Conservation (phyloP, 176 grass and related monocot species). For the barley (Hordeum vulgare) region MorexV3_pseudomolecules_assembly NC_058522.1:382628201-382628700, state of each 20-base stretch:
- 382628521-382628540: slow-evolving; percentile 16
- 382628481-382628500: slow-evolving; percentile 45
- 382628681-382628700: not conserved
- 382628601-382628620: not conserved
- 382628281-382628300: slow-evolving; percentile 25
- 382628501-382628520: slow-evolving; percentile 34
- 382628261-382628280: slow-evolving; percentile 40
- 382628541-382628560: slow-evolving; percentile 25
- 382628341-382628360: slow-evolving; percentile 20
- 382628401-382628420: slow-evolving; percentile 37
- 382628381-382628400: slow-evolving; percentile 40
- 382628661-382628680: not conserved
- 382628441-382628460: slow-evolving; percentile 38
- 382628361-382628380: slow-evolving; percentile 34
- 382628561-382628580: slow-evolving; percentile 25
- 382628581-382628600: not conserved
- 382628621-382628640: slow-evolving; percentile 3
- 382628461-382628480: slow-evolving; percentile 25
- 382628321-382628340: slow-evolving; percentile 37
- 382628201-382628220: slow-evolving; percentile 48
- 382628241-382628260: slow-evolving; percentile 47
- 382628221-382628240: slow-evolving; percentile 43
- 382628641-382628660: slow-evolving; percentile 22
- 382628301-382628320: slow-evolving; percentile 50
- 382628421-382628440: slow-evolving; percentile 27